Evolutionary conservation across 768 basidiomycete species (phyloP).

Genomic region (Collybiopsis luxurians): DNA sequence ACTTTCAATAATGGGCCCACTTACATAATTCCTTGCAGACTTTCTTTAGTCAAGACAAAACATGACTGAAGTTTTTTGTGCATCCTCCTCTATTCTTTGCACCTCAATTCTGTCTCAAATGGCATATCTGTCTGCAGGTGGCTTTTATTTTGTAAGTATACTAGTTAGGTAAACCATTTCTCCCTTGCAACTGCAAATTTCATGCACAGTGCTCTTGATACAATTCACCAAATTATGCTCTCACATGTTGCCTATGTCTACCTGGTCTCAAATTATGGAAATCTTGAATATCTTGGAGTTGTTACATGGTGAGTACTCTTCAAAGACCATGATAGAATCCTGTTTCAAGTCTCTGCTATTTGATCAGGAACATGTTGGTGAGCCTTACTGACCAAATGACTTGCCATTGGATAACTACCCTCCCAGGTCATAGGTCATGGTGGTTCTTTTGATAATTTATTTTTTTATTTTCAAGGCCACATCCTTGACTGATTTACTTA

Average conservation of each 20-base stretch:
- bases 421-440: neutral
- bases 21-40: too few species aligned
- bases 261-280: neutral
- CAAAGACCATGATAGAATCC: neutral
- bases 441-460: neutral
- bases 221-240: conserved; percentile 5
- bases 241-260: conserved; percentile 1
- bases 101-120: too few species aligned
- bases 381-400: too few species aligned
- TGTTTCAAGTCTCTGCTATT: neutral
- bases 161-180: too few species aligned
- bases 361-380: conserved; percentile 5
- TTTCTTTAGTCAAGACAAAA: too few species aligned
- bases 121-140: too few species aligned
- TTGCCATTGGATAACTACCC: too few species aligned
- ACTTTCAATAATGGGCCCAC: too few species aligned
- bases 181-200: too few species aligned
- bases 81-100: too few species aligned
- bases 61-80: neutral
- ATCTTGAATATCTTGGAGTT: neutral
- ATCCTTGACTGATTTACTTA: neutral
- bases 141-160: neutral
- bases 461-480: neutral
- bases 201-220: neutral
- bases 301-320: neutral